These are phyloP conservation scores for Euphorbia celastroides DNA, from an alignment of 441 rosid species.

Conservation along the genomic window DNA sequence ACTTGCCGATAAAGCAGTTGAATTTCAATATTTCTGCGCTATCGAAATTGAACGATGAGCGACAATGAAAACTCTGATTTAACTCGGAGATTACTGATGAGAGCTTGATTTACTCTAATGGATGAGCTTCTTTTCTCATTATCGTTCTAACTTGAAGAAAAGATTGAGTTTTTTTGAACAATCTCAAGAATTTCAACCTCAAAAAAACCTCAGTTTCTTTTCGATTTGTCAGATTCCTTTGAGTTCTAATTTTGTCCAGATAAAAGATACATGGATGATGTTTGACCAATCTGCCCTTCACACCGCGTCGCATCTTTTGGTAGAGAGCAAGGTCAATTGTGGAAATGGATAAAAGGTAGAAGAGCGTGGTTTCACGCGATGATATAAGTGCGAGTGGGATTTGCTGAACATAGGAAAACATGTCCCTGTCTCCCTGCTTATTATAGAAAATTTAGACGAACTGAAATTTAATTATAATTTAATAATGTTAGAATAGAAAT, in stretches of 20 bases:
- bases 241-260: not conserved
- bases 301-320: not conserved
- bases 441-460: too few relatives aligned
- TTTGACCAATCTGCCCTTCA: not conserved
- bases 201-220: not conserved
- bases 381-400: not conserved
- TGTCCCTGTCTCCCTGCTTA: too few relatives aligned
- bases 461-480: too few relatives aligned
- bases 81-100: too few relatives aligned
- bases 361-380: not conserved
- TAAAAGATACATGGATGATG: not conserved
- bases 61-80: not conserved
- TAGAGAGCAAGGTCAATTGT: not conserved
- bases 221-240: not conserved
- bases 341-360: not conserved
- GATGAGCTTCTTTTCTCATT: conserved; percentile 13
- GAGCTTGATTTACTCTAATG: conserved; percentile 10
- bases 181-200: conserved; percentile 1
- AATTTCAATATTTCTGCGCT: not conserved
- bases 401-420: not conserved
- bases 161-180: not conserved
- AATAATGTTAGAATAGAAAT: too few relatives aligned
- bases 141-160: conserved; percentile 3
- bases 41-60: not conserved
- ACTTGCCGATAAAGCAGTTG: not conserved